phyloP scores from a whole-genome alignment of 2,329 filamentous ascomycete species.

The Trichoderma pleuroti region DNA sequence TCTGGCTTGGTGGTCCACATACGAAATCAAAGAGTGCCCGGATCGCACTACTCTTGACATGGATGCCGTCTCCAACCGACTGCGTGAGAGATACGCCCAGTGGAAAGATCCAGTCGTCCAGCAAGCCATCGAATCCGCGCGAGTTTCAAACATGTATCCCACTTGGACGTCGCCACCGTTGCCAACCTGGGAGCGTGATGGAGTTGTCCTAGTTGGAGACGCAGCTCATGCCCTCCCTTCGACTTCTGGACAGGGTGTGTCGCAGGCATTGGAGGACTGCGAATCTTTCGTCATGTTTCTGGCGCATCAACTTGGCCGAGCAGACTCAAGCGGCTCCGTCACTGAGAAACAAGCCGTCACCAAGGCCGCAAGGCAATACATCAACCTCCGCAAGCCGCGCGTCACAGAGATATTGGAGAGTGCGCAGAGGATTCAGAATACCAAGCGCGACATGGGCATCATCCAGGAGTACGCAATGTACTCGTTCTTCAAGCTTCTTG shows the following conservation, averaged over 20 bases:
- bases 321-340: neutral
- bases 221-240: constrained; percentile 25
- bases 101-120: constrained; percentile 25
- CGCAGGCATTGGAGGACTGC: constrained; percentile 24
- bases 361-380: constrained; percentile 23
- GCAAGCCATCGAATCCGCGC: constrained; percentile 12
- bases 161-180: constrained; percentile 24
- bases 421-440: constrained; percentile 19
- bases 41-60: constrained; percentile 20
- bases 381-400: constrained; percentile 22
- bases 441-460: constrained; percentile 22
- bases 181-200: constrained; percentile 25
- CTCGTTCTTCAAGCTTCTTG: constrained; percentile 20
- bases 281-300: constrained; percentile 23
- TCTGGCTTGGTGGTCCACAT: constrained; percentile 26
- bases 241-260: constrained; percentile 24
- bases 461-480: constrained; percentile 24
- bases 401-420: constrained; percentile 22
- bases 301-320: constrained; percentile 17
- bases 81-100: constrained; percentile 20
- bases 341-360: constrained; percentile 19
- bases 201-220: constrained; percentile 25
- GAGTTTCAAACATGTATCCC: constrained; percentile 23
- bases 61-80: constrained; percentile 22
- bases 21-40: constrained; percentile 20